Evolutionary conservation across 192 early-diverging fungal genomes (phyloP).

Genomic region (Coemansia sp.): DNA sequence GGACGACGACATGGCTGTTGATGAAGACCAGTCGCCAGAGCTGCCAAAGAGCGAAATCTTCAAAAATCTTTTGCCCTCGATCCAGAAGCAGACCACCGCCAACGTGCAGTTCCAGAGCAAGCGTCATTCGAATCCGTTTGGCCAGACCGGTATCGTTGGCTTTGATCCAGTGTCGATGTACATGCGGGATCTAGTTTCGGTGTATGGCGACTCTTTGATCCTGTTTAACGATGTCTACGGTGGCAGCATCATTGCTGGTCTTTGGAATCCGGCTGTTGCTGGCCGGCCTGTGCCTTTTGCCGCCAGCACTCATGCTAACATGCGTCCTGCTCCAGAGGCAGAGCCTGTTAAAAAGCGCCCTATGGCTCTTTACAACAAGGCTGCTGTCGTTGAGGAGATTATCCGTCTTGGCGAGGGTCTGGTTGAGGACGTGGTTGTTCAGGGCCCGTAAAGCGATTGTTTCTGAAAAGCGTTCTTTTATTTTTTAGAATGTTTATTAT

Average conservation of each 20-base stretch:
- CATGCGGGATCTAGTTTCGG: slow-evolving; percentile 64
- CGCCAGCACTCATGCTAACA: slow-evolving; percentile 17
- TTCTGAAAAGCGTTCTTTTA: too few relatives aligned
- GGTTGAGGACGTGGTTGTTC: slow-evolving; percentile 29
- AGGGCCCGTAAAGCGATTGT: slow-evolving; percentile 3
- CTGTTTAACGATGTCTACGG: slow-evolving; percentile 52
- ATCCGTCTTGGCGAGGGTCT: slow-evolving; percentile 42
- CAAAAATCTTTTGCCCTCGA: slow-evolving; percentile 63
- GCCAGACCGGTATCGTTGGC: slow-evolving; percentile 62
- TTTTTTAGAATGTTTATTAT: too few relatives aligned
- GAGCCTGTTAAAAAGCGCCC: slow-evolving; percentile 2
- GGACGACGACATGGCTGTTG: slow-evolving; percentile 1
- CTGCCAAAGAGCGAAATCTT: slow-evolving; percentile 59
- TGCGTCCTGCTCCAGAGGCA: slow-evolving; percentile 9
- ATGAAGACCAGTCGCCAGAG: background rate
- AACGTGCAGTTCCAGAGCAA: background rate
- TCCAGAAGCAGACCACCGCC: background rate
- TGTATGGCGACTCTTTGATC: slow-evolving; percentile 33
- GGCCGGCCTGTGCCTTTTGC: slow-evolving; percentile 15
- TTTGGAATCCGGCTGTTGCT: slow-evolving; percentile 38
- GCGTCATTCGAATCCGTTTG: slow-evolving; percentile 48
- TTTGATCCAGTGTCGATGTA: slow-evolving; percentile 76
- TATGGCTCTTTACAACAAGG: slow-evolving; percentile 18
- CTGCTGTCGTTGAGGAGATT: slow-evolving; percentile 35
- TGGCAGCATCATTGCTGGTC: slow-evolving; percentile 36